phyloP scores from a whole-genome alignment of 257 asterid genomes.

The Przewalskia tangutica region DNA sequence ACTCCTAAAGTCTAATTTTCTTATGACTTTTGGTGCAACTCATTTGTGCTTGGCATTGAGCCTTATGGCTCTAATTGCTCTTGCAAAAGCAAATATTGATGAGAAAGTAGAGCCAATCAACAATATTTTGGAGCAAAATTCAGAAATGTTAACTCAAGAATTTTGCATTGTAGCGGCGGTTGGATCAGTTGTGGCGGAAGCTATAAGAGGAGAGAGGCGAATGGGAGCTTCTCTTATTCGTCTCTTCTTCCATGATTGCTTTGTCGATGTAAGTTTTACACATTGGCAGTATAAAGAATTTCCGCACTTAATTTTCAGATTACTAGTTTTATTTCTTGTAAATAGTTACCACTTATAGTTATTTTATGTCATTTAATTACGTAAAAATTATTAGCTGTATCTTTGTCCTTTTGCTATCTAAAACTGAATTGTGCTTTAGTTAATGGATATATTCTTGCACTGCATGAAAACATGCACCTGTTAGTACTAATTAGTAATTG shows the following conservation, averaged over 20 bases:
- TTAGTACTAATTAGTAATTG: too few species aligned
- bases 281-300: not conserved
- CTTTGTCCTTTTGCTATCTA: too few species aligned
- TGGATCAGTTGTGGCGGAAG: not conserved
- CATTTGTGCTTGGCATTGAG: not conserved
- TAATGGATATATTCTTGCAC: too few species aligned
- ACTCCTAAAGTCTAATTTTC: not conserved
- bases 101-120: not conserved
- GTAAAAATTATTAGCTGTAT: too few species aligned
- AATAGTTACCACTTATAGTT: too few species aligned
- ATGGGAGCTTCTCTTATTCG: slow-evolving; percentile 13
- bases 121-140: not conserved
- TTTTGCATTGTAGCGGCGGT: slow-evolving; percentile 1
- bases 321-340: too few species aligned
- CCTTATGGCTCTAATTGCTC: not conserved
- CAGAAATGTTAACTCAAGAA: slow-evolving; percentile 7
- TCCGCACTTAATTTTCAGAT: too few species aligned
- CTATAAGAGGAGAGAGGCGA: not conserved
- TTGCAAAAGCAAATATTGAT: not conserved
- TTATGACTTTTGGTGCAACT: not conserved
- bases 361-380: too few species aligned
- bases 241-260: slow-evolving; percentile 10
- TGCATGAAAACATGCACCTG: too few species aligned
- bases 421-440: too few species aligned
- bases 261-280: not conserved